Evolutionary conservation across 331 rosid genomes (phyloP).

Genomic region (Phaseolus coccineus): DNA sequence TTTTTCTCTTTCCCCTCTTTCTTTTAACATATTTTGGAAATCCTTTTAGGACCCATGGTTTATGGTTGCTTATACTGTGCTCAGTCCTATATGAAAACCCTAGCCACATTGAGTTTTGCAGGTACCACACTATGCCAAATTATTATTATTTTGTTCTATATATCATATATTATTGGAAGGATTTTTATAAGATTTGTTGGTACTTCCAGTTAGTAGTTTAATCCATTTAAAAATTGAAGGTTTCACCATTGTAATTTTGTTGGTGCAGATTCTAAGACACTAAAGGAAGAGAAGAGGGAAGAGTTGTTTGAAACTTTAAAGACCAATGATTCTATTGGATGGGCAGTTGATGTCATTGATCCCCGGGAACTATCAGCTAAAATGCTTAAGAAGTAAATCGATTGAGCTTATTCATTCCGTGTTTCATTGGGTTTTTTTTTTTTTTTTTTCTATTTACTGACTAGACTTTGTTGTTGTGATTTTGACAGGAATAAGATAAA

Average conservation of each 20-base stretch:
- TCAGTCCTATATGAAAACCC: constrained; percentile 70
- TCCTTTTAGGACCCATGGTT: constrained; percentile 74
- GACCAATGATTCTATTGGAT: constrained; percentile 74
- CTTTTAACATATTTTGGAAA: not conserved
- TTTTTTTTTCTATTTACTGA: not conserved
- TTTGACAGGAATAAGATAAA: constrained; percentile 78
- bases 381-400: constrained; percentile 77
- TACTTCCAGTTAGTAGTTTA: not conserved
- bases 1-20: not conserved
- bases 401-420: not conserved
- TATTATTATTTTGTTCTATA: not conserved
- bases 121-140: constrained; percentile 45
- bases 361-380: constrained; percentile 88
- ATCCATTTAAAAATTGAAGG: not conserved
- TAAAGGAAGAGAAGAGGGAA: constrained; percentile 96
- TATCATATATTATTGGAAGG: not conserved
- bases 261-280: constrained; percentile 81
- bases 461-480: constrained; percentile 29
- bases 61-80: constrained; percentile 86
- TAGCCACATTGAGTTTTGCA: constrained; percentile 75
- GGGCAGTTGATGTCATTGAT: constrained; percentile 91
- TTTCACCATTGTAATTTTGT: constrained; percentile 27
- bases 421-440: not conserved
- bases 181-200: not conserved
- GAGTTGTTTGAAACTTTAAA: constrained; percentile 77